phyloP scores from a whole-genome alignment of 2,329 filamentous ascomycete species.

The Westerdykella aurantiaca region DNA sequence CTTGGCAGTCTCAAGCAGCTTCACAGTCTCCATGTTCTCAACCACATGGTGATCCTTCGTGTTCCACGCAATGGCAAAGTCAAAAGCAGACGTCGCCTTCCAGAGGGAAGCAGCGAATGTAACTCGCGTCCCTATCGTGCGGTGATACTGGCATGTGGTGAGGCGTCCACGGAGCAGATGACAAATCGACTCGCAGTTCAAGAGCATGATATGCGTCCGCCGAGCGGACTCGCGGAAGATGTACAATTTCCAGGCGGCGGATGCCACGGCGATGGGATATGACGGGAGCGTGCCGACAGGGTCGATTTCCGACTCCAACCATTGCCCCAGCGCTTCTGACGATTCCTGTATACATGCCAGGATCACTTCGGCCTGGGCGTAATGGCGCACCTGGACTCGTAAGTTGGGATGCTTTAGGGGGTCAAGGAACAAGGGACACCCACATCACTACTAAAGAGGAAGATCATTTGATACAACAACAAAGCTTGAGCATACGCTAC shows the following conservation, averaged over 20 bases:
- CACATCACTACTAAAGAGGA: background rate
- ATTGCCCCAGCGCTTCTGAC: constrained; percentile 4
- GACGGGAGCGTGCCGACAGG: constrained; percentile 29
- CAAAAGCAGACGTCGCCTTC: constrained; percentile 24
- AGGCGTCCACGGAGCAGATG: constrained; percentile 14
- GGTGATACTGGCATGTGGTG: constrained; percentile 8
- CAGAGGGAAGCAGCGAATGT: constrained; percentile 27
- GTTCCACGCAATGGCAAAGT: constrained; percentile 31
- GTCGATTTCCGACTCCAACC: constrained; percentile 11
- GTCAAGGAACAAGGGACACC: constrained; percentile 1
- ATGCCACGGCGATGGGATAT: constrained; percentile 33
- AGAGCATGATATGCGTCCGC: constrained; percentile 47
- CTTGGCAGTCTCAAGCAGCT: constrained; percentile 16
- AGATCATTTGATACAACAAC: too few relatives aligned
- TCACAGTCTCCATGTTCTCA: constrained; percentile 22
- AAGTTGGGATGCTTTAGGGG: background rate
- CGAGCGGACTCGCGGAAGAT: constrained; percentile 50
- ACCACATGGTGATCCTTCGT: constrained; percentile 24
- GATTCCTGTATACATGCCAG: constrained; percentile 14
- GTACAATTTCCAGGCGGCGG: constrained; percentile 48
- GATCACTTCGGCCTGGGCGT: constrained; percentile 13
- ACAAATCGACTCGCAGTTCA: constrained; percentile 40
- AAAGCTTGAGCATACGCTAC: too few relatives aligned
- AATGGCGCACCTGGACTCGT: constrained; percentile 10
- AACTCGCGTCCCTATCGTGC: constrained; percentile 10